Base-by-base conservation (phyloP, 2,329 filamentous ascomycete species). In the Aspergillus amoenus region DNA sequence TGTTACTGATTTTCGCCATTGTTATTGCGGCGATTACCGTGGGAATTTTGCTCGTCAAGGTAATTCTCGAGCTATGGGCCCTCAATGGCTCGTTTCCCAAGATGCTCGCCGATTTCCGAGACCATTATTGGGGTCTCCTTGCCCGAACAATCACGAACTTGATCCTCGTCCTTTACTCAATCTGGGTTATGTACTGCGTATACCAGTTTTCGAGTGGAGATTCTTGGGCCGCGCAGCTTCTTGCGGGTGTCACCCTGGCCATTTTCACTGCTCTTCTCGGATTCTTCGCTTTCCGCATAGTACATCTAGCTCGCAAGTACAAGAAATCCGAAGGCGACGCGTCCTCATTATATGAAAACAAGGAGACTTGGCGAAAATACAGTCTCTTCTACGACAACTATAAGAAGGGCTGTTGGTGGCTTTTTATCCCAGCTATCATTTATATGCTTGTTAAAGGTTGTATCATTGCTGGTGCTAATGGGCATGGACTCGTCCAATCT, bases 311-410 rank as follows among this genome's bases (percentile, higher is more conserved):
- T 6, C 84, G 82, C 61, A 84, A 85, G 67, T 88, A 91, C 63
- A 93, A 90, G 80, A 82, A 86, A 68, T 68, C 80, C 30, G 88
- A 96, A 64, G 93, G 93, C 56, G 89, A 93, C 69, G 76, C 83
- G 0, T 81, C 82, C 15, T 84, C 80, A 12, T 82, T 99, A 8
- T 97, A 92, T 74, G 90, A 97, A 59, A 84, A 97, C 77, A 95
- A 94, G 80, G 84, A 89, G 57, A 87, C 88, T 41, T 97, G 94
- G 93, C 83, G 91, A 73, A 96, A 94, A 79, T 99, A 99, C 82
- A 94, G 90, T 68, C 82, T 97, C 61, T 97, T 99, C 78, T 99
- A 99, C 79, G 94, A 97, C 69, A 88, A 88, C 66, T 97, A 96
- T 82, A 92, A 91, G 79, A 91, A 90, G 75, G 86, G 88, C 66